Evolutionary conservation across 2,329 filamentous ascomycete species (phyloP).

Genomic region (Thielaviopsis populi): DNA sequence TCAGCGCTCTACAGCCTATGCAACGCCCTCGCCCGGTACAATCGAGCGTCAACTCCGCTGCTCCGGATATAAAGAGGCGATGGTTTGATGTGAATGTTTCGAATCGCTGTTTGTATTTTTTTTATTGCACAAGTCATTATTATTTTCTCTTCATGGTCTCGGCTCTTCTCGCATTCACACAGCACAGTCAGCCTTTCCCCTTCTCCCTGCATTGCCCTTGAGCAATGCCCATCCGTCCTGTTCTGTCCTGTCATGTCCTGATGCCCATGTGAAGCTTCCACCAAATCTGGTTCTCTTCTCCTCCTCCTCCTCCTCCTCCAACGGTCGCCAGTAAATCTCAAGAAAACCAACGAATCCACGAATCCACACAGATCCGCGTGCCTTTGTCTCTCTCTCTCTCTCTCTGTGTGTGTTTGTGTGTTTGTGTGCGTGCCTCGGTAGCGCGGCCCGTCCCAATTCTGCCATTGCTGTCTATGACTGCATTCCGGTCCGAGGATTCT

Average conservation of each 20-base stretch:
- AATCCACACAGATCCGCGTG: neutral
- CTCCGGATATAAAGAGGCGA: neutral
- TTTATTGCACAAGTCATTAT: neutral
- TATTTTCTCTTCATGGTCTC: neutral
- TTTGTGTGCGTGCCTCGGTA: constrained; percentile 2
- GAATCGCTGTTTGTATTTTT: neutral
- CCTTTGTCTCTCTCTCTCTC: too few species aligned
- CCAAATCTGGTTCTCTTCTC: neutral
- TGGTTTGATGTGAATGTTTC: neutral
- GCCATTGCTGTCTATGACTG: neutral
- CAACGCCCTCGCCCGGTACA: too few species aligned
- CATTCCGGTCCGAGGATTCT: constrained; percentile 3
- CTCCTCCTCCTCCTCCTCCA: neutral
- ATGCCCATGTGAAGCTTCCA: neutral
- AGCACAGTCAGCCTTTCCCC: neutral
- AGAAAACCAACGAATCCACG: neutral
- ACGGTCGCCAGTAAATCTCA: neutral
- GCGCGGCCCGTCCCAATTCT: constrained; percentile 1
- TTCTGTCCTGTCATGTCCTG: neutral
- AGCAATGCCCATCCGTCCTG: neutral
- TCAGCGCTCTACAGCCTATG: too few species aligned
- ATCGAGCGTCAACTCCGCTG: neutral
- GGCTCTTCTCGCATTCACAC: neutral
- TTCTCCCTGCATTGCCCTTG: neutral
- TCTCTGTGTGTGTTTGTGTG: neutral